Conservation (phyloP, 1,284 basidiomycete genomes). For the Papiliotrema terrestris region DNA sequence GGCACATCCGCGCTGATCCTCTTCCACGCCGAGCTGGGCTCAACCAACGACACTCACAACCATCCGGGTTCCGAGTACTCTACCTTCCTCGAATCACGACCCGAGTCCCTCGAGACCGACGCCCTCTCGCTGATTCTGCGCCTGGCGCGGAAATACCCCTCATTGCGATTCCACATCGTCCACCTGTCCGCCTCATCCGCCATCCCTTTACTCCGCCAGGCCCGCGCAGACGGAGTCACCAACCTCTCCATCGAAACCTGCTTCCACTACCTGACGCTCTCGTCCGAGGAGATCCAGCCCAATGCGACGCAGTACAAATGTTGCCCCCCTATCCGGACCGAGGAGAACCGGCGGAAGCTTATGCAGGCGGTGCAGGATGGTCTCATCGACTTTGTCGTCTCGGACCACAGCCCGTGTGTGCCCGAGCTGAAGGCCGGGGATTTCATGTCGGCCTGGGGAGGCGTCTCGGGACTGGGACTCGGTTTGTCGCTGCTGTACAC, state of each 20-base stretch:
- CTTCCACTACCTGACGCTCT: conserved; percentile 78
- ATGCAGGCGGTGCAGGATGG: conserved; percentile 78
- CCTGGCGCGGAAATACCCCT: conserved; percentile 61
- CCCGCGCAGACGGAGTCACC: conserved; percentile 53
- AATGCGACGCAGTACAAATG: conserved; percentile 64
- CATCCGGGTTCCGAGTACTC: conserved; percentile 54
- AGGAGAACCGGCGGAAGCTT: conserved; percentile 64
- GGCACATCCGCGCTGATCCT: conserved; percentile 65
- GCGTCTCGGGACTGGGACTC: conserved; percentile 80
- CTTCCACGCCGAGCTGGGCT: conserved; percentile 85
- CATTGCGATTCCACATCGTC: conserved; percentile 82
- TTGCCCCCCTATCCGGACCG: conserved; percentile 83
- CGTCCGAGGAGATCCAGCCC: conserved; percentile 54
- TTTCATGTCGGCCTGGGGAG: conserved; percentile 87
- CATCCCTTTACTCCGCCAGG: conserved; percentile 67
- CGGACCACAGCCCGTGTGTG: conserved; percentile 88
- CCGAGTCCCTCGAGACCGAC: conserved; percentile 66
- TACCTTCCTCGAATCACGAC: conserved; percentile 80
- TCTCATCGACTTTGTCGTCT: conserved; percentile 82
- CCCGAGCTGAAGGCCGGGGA: conserved; percentile 75
- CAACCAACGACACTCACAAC: conserved; percentile 11
- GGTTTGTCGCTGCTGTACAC: conserved; percentile 84
- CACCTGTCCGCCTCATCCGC: conserved; percentile 82
- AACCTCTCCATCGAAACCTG: conserved; percentile 87
- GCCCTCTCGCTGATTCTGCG: conserved; percentile 71